Evolutionary conservation across 129 eudicot genomes (phyloP), one percentile per base, ranked within the genome.

Genomic region (Erigeron canadensis): DNA sequence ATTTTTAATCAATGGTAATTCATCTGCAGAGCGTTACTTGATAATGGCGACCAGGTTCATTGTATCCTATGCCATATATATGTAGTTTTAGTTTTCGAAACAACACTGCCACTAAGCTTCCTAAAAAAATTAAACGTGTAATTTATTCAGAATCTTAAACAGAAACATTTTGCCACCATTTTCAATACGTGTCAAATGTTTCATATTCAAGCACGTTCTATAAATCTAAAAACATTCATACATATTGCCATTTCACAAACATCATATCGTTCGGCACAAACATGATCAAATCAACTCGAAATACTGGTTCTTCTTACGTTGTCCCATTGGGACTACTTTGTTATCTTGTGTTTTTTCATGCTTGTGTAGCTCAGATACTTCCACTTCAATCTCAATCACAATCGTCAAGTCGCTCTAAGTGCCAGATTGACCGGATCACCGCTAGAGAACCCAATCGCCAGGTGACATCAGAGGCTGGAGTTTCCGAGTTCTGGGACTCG

Each of bases 391-490:
- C 57, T 11, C 80, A 73, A 38, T 62, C 76, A 4, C 81, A 84
- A 19, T 55, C 81, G 16, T 46, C 65, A 22, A 82, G 76, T 41
- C 78, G 43, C 18, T 74, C 84, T 1, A 77, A 69, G 0, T 89
- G 96, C 82, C 72, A 71, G 61, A 59, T 89, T 15, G 58, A 82
- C 45, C 19, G 53, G 69, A 89, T 89, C 72, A 72, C 19, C 17
- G 88, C 90, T 19, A 79, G 72, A 8, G 77, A 86, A 41, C 90
- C 96, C 6, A 75, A 56, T 59, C 71, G 41, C 0, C 17, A 50
- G 40, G 41, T 51, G 60, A 50, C 60, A 46, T 79, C 83, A 1
- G 93, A 89, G 74, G 90, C 84, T 5, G 96, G 96, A 9, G 18
- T 17, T 16, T 73, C 81, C 1, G 86, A 89, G 83, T 37, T 43